Evolutionary conservation across 1,284 basidiomycete species (phyloP).

Genomic region (Cystobasidiaceae sp.): DNA sequence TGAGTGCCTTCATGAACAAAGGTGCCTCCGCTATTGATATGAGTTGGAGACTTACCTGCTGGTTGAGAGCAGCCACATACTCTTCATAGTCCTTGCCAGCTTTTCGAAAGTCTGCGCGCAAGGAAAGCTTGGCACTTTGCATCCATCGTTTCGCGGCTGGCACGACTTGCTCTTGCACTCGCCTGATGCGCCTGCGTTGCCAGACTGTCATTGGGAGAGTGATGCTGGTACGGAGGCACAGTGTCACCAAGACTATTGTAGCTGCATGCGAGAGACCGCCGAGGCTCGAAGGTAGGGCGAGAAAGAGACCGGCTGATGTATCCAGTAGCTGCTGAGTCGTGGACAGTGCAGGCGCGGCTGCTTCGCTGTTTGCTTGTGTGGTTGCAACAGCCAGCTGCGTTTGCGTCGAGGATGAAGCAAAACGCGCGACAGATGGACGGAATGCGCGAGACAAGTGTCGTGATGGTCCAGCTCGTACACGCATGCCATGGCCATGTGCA

Average conservation of each 20-base stretch:
- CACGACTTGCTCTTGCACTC: conserved; percentile 62
- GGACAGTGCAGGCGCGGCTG: too few species aligned
- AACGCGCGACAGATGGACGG: too few species aligned
- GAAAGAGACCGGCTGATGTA: conserved; percentile 33
- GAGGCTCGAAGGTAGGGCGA: conserved; percentile 38
- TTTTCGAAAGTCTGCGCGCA: conserved; percentile 54
- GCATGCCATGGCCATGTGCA: too few species aligned
- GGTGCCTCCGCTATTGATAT: neutral
- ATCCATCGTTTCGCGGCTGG: conserved; percentile 59
- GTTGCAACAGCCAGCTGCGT: too few species aligned
- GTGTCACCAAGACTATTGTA: conserved; percentile 68
- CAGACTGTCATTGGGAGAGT: conserved; percentile 74
- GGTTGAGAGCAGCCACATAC: conserved; percentile 47
- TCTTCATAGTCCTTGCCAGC: conserved; percentile 55
- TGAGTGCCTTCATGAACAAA: neutral
- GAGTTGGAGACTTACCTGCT: conserved; percentile 42
- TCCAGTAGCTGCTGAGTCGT: neutral
- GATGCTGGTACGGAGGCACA: conserved; percentile 59
- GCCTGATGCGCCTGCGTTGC: conserved; percentile 63
- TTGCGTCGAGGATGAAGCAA: too few species aligned
- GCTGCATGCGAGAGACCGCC: conserved; percentile 56
- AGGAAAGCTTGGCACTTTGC: conserved; percentile 49
- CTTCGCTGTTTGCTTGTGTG: neutral
- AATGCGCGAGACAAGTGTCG: too few species aligned
- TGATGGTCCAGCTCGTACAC: too few species aligned